A percentile compares a stretch with the other conserved stretches of the same genome.
Conservation (phyloP, 2,329 filamentous ascomycete genomes). For the Neopestalotiopsis sp. region DNA sequence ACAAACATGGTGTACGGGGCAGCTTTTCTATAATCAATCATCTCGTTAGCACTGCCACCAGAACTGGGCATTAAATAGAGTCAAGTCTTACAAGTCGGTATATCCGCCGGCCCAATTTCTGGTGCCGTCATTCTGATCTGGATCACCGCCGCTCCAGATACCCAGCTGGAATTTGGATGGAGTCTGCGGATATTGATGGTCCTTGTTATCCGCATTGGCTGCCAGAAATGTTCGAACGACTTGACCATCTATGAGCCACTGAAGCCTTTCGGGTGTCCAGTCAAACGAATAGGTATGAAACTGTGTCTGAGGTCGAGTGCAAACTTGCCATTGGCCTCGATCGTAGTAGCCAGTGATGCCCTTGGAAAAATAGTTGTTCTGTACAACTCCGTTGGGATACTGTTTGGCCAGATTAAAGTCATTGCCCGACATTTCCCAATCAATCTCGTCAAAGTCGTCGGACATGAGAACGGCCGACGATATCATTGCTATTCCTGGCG, state of each 20-base stretch:
- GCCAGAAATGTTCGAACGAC: conserved; percentile 31
- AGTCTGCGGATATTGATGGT: conserved; percentile 28
- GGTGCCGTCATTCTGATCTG: conserved; percentile 33
- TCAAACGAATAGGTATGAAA: conserved; percentile 40
- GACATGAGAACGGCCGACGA: conserved; percentile 35
- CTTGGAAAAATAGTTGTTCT: conserved; percentile 32
- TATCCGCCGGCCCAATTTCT: conserved; percentile 37
- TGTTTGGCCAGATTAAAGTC: conserved; percentile 35
- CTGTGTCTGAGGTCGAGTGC: conserved; percentile 29
- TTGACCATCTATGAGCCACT: conserved; percentile 35
- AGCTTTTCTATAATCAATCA: not conserved
- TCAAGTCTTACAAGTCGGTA: conserved; percentile 28
- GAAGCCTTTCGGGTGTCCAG: conserved; percentile 34
- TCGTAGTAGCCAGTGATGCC: conserved; percentile 29
- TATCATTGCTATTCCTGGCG: conserved; percentile 35
- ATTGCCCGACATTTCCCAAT: conserved; percentile 38
- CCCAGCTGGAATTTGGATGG: conserved; percentile 38
- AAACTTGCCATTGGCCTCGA: conserved; percentile 4
- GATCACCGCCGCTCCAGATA: conserved; percentile 36
- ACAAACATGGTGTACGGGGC: conserved; percentile 37
- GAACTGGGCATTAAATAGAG: not conserved
- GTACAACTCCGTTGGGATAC: conserved; percentile 32
- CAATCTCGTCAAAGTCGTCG: conserved; percentile 37
- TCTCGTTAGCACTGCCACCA: not conserved
- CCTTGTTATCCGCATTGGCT: conserved; percentile 28